Percentiles rank a stretch among this genome's conserved stretches.
These are phyloP conservation scores for Nicotiana sylvestris DNA, from an alignment of 257 asterid genomes.

Conservation along the genomic window DNA sequence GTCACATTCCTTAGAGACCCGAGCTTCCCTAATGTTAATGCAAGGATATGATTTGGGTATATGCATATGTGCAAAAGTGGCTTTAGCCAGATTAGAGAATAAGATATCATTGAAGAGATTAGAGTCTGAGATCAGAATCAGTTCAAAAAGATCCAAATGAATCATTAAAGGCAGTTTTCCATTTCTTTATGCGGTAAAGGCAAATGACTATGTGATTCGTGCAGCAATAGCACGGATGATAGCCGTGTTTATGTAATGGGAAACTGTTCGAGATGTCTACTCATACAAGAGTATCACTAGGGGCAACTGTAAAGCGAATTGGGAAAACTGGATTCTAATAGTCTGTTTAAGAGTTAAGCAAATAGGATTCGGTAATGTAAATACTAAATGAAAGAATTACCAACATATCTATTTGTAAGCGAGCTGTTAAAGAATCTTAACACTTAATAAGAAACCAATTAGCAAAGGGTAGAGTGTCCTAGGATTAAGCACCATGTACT, in stretches of 20 bases:
- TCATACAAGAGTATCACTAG: neutral
- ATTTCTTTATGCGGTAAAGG: neutral
- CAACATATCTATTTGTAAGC: neutral
- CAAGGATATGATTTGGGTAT: neutral
- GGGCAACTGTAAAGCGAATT: neutral
- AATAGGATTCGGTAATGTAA: neutral
- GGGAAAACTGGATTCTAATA: neutral
- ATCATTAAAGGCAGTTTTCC: neutral
- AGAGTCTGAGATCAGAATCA: neutral
- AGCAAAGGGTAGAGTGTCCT: constrained; percentile 1
- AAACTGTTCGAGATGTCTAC: neutral
- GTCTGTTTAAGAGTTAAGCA: neutral
- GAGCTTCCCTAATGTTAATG: neutral
- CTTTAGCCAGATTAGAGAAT: neutral
- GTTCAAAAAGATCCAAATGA: neutral
- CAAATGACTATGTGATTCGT: neutral
- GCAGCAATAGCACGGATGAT: neutral
- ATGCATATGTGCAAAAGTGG: neutral
- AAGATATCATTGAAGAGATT: neutral
- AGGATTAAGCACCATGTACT: neutral
- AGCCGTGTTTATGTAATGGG: neutral
- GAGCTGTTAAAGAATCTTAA: neutral
- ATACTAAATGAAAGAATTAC: neutral
- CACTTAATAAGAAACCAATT: neutral
- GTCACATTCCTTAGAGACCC: neutral